A percentile compares a stretch with the other conserved stretches of the same genome.
These are phyloP conservation scores for Fragaria nilgerrensis DNA, from an alignment of 306 rosid species.

Conservation along the genomic window DNA sequence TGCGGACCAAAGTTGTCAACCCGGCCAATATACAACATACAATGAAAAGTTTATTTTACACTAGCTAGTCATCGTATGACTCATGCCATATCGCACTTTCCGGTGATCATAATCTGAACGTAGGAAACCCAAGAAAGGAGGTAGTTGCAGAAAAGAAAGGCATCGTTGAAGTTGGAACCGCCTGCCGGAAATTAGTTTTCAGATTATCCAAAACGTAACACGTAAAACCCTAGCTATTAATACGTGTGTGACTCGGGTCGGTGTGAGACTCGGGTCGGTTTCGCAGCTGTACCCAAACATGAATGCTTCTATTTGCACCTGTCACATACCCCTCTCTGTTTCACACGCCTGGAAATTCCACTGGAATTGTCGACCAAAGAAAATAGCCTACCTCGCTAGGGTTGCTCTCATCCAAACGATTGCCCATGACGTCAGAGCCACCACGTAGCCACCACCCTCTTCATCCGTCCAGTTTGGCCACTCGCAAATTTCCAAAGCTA, in stretches of 20 bases:
- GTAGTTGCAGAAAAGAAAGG: background rate
- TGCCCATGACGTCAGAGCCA: background rate
- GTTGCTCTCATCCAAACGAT: background rate
- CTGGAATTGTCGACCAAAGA: background rate
- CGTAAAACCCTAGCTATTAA: background rate
- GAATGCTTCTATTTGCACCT: background rate
- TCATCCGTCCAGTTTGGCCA: background rate
- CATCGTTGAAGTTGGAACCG: background rate
- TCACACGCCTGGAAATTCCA: background rate
- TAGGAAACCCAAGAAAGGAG: background rate
- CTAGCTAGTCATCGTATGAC: background rate
- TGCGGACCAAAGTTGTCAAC: background rate
- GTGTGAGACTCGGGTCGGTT: no score
- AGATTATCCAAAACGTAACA: background rate
- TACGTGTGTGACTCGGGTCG: background rate
- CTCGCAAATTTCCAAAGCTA: background rate
- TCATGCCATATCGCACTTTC: background rate
- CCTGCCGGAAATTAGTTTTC: background rate
- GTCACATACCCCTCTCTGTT: background rate
- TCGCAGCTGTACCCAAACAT: background rate
- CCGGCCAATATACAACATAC: background rate
- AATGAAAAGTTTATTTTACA: background rate
- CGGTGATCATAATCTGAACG: background rate
- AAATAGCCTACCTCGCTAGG: background rate
- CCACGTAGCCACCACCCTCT: background rate